Evolutionary conservation across 805 yeast species (phyloP).

Genomic region (Cephaloascus albidus): DNA sequence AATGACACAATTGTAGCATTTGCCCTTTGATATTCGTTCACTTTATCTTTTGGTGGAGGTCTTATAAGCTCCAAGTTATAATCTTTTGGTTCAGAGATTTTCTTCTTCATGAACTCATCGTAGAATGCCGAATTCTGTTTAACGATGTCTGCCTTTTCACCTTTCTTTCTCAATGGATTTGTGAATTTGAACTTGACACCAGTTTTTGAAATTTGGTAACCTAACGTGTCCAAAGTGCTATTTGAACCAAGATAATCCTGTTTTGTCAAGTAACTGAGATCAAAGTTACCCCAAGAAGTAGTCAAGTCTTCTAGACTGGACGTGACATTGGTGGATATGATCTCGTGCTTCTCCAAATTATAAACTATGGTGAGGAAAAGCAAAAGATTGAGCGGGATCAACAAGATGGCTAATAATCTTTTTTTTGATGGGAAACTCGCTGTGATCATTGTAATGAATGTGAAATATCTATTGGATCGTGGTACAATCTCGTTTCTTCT

Average conservation of each 20-base stretch:
- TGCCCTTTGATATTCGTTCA: conserved; percentile 29
- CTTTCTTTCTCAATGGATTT: conserved; percentile 17
- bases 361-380: not conserved
- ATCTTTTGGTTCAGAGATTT: conserved; percentile 40
- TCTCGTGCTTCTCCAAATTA: not conserved
- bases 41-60: conserved; percentile 6
- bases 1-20: conserved; percentile 70
- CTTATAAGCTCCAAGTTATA: conserved; percentile 14
- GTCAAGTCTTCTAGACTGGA: too few relatives aligned
- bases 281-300: conserved; percentile 4
- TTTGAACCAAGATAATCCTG: not conserved
- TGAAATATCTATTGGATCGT: too few relatives aligned
- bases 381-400: not conserved
- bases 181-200: conserved; percentile 23
- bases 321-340: not conserved
- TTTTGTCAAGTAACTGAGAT: conserved; percentile 4
- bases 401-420: too few relatives aligned
- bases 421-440: not conserved
- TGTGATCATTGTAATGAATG: not conserved
- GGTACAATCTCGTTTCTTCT: too few relatives aligned
- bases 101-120: conserved; percentile 19
- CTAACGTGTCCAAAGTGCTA: conserved; percentile 2
- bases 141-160: conserved; percentile 22
- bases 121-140: conserved; percentile 27
- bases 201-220: conserved; percentile 12